A percentile compares a stretch with the other conserved stretches of the same genome.
Evolutionary conservation across 164 flowering plant species (phyloP).

Genomic region (Kingdonia uniflora): DNA sequence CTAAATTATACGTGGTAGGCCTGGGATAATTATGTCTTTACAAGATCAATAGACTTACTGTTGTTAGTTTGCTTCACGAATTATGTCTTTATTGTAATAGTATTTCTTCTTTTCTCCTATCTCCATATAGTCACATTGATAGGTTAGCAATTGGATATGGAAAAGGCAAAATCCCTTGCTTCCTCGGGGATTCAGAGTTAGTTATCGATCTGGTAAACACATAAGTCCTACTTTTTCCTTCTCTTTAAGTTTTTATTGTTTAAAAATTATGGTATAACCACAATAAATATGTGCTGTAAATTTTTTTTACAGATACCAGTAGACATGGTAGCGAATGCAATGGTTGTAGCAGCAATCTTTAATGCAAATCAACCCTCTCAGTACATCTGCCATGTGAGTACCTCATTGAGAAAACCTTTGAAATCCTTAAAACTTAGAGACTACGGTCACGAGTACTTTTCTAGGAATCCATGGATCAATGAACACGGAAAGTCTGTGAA

Average conservation of each 20-base stretch:
- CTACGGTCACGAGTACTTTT: slow-evolving; percentile 27
- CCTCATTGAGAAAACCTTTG: slow-evolving; percentile 42
- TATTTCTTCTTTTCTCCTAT: too few relatives aligned
- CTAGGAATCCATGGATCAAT: slow-evolving; percentile 36
- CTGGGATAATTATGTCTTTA: slow-evolving; percentile 2
- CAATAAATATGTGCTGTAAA: too few relatives aligned
- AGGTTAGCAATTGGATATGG: slow-evolving; percentile 44
- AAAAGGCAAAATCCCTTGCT: slow-evolving; percentile 50
- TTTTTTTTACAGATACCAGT: slow-evolving; percentile 55
- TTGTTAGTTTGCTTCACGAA: too few relatives aligned
- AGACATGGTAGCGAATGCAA: slow-evolving; percentile 82
- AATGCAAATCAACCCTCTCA: slow-evolving; percentile 25
- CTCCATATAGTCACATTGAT: slow-evolving; percentile 47
- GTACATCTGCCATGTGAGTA: slow-evolving; percentile 50
- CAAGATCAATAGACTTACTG: too few relatives aligned
- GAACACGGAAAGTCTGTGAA: slow-evolving; percentile 44
- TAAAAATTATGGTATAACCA: too few relatives aligned
- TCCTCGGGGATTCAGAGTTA: slow-evolving; percentile 34
- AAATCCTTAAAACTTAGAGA: slow-evolving; percentile 11
- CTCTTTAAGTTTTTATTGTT: too few relatives aligned
- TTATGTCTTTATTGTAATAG: too few relatives aligned
- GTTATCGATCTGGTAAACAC: slow-evolving; percentile 36
- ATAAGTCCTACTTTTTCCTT: not conserved
- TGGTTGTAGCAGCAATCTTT: slow-evolving; percentile 42
- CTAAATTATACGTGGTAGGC: too few relatives aligned